phyloP scores from a whole-genome alignment of 768 basidiomycete genomes.

The Infundibulicybe gibba region DNA sequence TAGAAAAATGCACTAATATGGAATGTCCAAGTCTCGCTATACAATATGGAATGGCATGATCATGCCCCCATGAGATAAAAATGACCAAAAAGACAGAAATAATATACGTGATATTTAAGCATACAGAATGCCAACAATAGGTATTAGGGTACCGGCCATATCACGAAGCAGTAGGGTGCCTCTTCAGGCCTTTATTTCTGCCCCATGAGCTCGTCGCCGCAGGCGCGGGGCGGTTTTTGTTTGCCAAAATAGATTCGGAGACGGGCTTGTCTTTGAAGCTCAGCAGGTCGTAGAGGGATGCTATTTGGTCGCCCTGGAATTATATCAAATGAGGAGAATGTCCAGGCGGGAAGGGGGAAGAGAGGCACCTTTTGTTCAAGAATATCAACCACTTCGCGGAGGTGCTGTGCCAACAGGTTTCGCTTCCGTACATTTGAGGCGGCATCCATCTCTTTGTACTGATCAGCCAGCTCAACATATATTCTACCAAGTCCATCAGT shows the following conservation, averaged over 20 bases:
- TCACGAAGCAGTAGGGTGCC: background rate
- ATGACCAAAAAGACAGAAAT: no score
- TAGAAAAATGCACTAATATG: no score
- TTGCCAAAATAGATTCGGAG: slow-evolving; percentile 19
- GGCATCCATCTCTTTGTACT: slow-evolving; percentile 89
- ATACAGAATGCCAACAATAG: no score
- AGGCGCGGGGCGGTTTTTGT: slow-evolving; percentile 6
- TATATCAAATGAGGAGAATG: background rate
- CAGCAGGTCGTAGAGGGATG: slow-evolving; percentile 83
- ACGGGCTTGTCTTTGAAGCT: slow-evolving; percentile 67
- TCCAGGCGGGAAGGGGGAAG: no score
- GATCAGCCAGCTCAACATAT: slow-evolving; percentile 86
- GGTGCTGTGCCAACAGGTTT: slow-evolving; percentile 82
- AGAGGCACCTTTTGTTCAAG: slow-evolving; percentile 82
- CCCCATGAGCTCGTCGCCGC: slow-evolving; percentile 5
- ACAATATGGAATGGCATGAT: no score
- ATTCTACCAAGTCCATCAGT: slow-evolving; percentile 48
- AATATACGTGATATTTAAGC: no score
- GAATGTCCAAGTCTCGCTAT: no score
- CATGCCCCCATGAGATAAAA: no score
- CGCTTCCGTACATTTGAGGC: slow-evolving; percentile 78
- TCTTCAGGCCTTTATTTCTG: background rate
- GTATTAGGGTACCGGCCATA: no score
- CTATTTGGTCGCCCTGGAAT: slow-evolving; percentile 85
- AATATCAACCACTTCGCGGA: slow-evolving; percentile 88